Percentiles rank a stretch among this genome's conserved stretches.
These are phyloP conservation scores for Nymphaea thermarum DNA, from an alignment of 164 flowering plant genomes.

Conservation along the genomic window DNA sequence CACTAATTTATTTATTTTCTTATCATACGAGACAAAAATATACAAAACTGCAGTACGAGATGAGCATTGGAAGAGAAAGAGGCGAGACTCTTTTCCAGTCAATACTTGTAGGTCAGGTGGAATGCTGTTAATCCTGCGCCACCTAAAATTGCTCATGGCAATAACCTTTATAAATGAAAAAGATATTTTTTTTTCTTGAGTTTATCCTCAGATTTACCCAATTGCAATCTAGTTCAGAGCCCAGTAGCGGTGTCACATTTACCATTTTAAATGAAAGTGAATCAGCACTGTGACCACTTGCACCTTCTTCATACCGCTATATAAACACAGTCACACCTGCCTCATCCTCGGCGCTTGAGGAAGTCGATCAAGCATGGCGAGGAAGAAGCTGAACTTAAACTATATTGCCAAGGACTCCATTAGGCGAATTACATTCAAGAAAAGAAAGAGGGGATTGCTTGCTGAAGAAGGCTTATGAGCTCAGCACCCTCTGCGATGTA, in stretches of 20 bases:
- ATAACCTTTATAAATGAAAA: not conserved
- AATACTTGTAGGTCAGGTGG: too few relatives aligned
- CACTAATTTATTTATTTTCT: too few relatives aligned
- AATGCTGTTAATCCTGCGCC: too few relatives aligned
- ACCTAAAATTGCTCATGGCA: not conserved
- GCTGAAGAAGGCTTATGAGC: conserved; percentile 55
- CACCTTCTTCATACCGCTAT: not conserved
- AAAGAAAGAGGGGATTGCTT: conserved; percentile 47
- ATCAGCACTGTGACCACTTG: not conserved
- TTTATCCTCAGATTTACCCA: not conserved
- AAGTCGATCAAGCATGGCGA: conserved; percentile 19
- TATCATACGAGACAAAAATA: too few relatives aligned
- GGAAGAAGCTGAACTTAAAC: conserved; percentile 57
- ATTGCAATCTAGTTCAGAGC: not conserved
- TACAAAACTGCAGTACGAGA: too few relatives aligned
- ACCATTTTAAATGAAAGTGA: too few relatives aligned
- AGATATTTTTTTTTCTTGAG: not conserved
- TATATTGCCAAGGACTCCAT: conserved; percentile 42
- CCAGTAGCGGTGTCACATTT: too few relatives aligned
- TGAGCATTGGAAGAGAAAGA: too few relatives aligned
- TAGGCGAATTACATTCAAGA: conserved; percentile 52
- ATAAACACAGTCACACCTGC: too few relatives aligned
- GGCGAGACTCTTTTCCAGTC: too few relatives aligned
- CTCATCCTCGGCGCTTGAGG: not conserved
- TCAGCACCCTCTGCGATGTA: conserved; percentile 52